These are phyloP conservation scores for Colletotrichum sp. DNA, from an alignment of 2,329 filamentous ascomycete species.

Conservation along the genomic window DNA sequence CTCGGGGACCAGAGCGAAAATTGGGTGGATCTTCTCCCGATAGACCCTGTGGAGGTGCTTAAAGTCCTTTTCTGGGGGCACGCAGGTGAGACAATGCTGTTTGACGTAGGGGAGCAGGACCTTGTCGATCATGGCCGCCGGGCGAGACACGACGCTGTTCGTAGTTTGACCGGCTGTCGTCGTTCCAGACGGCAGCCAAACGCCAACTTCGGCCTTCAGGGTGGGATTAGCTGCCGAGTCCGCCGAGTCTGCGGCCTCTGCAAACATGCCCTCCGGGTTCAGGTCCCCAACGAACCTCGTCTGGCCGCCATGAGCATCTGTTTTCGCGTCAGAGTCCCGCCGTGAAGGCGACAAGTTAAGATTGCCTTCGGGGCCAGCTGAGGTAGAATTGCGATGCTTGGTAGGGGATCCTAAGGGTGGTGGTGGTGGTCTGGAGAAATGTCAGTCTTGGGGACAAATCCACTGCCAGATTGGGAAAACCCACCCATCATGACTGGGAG, in stretches of 20 bases:
- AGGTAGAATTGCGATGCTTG: neutral
- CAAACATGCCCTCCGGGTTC: constrained; percentile 65
- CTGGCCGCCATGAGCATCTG: constrained; percentile 9
- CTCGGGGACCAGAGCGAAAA: constrained; percentile 57
- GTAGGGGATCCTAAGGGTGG: neutral
- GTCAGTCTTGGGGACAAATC: neutral
- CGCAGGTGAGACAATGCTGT: constrained; percentile 50
- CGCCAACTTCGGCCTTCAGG: constrained; percentile 58
- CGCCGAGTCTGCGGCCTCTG: constrained; percentile 54
- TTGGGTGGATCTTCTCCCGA: constrained; percentile 57
- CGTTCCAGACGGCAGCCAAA: constrained; percentile 52
- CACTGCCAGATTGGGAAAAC: constrained; percentile 16
- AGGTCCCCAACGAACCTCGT: constrained; percentile 61
- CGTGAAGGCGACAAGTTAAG: neutral
- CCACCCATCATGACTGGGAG: constrained; percentile 3
- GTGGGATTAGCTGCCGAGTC: constrained; percentile 40
- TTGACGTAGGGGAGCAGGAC: constrained; percentile 47
- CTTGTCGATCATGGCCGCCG: constrained; percentile 42
- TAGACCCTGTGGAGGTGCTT: constrained; percentile 50
- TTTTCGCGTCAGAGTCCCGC: neutral
- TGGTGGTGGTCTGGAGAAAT: neutral
- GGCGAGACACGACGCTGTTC: constrained; percentile 22
- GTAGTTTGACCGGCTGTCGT: constrained; percentile 33
- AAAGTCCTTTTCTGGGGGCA: constrained; percentile 53
- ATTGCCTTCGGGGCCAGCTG: neutral